Conservation (phyloP, 1,284 basidiomycete species). For the Cystobasidiaceae sp. region DNA sequence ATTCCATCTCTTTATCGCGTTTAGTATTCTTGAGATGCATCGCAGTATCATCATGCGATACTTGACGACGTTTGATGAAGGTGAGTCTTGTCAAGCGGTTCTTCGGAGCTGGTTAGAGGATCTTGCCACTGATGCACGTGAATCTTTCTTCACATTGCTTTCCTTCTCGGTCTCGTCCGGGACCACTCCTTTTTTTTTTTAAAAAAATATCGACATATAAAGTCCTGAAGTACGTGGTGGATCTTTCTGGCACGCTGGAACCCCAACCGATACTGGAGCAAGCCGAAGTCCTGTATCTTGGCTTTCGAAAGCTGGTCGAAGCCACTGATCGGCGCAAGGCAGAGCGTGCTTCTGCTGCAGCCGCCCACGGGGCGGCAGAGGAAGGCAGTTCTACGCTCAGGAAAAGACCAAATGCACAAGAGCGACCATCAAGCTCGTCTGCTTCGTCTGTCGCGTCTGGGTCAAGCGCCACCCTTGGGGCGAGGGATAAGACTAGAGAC, state of each 20-base stretch:
- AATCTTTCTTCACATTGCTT: neutral
- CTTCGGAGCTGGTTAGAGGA: neutral
- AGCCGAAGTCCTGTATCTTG: slow-evolving; percentile 86
- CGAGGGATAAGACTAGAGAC: neutral
- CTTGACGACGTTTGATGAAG: slow-evolving; percentile 65
- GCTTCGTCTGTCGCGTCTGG: too few relatives aligned
- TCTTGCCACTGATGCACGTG: neutral
- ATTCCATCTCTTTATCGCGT: slow-evolving; percentile 89
- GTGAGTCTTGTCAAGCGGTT: too few relatives aligned
- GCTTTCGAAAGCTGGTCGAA: slow-evolving; percentile 60
- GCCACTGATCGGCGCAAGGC: slow-evolving; percentile 27
- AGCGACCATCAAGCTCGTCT: too few relatives aligned
- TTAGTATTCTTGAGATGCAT: slow-evolving; percentile 89
- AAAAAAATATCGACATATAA: too few relatives aligned
- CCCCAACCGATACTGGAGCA: slow-evolving; percentile 84
- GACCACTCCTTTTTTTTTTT: too few relatives aligned
- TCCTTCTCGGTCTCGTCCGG: slow-evolving; percentile 67
- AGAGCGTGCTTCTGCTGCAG: slow-evolving; percentile 10
- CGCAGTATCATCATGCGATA: slow-evolving; percentile 89
- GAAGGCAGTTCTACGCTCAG: neutral
- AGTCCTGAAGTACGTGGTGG: slow-evolving; percentile 61
- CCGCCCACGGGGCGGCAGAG: neutral
- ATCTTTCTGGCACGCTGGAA: slow-evolving; percentile 68
- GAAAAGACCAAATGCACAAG: too few relatives aligned
- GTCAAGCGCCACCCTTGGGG: too few relatives aligned